Percentiles rank a stretch among this genome's conserved stretches.
Conservation (phyloP, 2,329 filamentous ascomycete genomes). For the Aspergillus novoparasiticus region DNA sequence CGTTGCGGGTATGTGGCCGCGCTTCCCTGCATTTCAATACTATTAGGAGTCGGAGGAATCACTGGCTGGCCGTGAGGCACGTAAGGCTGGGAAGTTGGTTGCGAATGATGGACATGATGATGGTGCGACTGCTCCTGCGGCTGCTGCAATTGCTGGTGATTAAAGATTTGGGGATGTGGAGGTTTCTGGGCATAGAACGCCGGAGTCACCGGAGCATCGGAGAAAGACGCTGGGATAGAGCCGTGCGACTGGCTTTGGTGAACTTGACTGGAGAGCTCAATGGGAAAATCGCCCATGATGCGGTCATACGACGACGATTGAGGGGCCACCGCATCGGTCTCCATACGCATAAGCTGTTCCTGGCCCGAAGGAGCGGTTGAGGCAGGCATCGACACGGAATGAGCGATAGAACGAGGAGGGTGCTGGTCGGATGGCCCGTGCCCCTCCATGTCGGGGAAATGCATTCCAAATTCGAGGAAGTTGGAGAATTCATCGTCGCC, state of each 20-base stretch:
- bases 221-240: slow-evolving; percentile 30
- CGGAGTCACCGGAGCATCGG: slow-evolving; percentile 34
- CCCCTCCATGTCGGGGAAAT: slow-evolving; percentile 46
- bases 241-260: slow-evolving; percentile 27
- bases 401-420: slow-evolving; percentile 35
- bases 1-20: slow-evolving; percentile 44
- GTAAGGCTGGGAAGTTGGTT: slow-evolving; percentile 29
- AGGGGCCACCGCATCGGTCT: slow-evolving; percentile 28
- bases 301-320: slow-evolving; percentile 29
- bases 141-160: slow-evolving; percentile 28
- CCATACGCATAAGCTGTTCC: slow-evolving; percentile 31
- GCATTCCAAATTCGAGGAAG: slow-evolving; percentile 52
- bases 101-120: slow-evolving; percentile 22
- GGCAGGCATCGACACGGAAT: slow-evolving; percentile 37
- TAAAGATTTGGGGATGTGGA: slow-evolving; percentile 26
- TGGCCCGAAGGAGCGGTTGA: slow-evolving; percentile 29
- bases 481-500: slow-evolving; percentile 53
- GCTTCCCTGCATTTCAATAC: slow-evolving; percentile 50
- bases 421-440: slow-evolving; percentile 40
- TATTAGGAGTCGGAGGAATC: slow-evolving; percentile 53
- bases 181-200: slow-evolving; percentile 37
- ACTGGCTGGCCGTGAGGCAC: slow-evolving; percentile 34
- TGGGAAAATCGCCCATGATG: slow-evolving; percentile 40
- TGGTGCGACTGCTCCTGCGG: slow-evolving; percentile 33
- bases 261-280: slow-evolving; percentile 30